Evolutionary conservation across 352 stramenopile genomes (phyloP), one percentile per base, ranked within the genome.

Genomic region (Pythium volutum): DNA sequence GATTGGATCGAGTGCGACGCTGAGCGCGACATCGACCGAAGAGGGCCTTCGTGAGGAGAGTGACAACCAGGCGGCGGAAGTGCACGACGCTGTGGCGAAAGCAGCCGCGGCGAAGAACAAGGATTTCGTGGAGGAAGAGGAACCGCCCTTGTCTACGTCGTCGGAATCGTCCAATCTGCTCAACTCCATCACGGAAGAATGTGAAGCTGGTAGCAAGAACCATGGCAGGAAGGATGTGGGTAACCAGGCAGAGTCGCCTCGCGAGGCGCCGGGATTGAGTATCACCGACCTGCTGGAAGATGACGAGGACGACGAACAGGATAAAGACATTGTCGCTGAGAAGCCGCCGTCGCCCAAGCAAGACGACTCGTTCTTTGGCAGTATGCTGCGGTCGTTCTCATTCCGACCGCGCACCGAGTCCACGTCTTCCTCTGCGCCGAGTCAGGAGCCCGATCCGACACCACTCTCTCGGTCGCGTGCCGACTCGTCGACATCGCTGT

Each of bases 351-450:
- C 55, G 8, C 62, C 62, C 16, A 57, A 49, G 18, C 55, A 34
- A 18, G 51, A 39, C 14, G 48, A 64, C 7, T 69, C 62, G 42
- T 64, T 69, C 48, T 64, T 69, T 33, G 52, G 33, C 36, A 27
- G 41, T 11, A 20, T 69, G 9, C 46, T 18, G 36, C 18, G 55
- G 16, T 63, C 47, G 1, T 69, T 69, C 41, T 63, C 62, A 1
- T 64, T 60, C 25, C 54, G 55, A 12, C 47, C 62, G 2, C 61
- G 54, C 18, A 55, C 53, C 1, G 62, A 69, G 22, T 64, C 54
- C 18, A 55, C 63, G 38, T 25, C 61, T 7, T 67, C 60, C 29
- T 39, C 39, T 8, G 31, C 31, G 0, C 31, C 36, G 4, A 36
- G 56, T 12, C 29, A 42, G 10, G 51, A 67, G 18, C 27, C 18